Percentiles rank a stretch among this genome's conserved stretches.
Evolutionary conservation across 257 asterid species (phyloP).

Genomic region (Apocynum venetum): DNA sequence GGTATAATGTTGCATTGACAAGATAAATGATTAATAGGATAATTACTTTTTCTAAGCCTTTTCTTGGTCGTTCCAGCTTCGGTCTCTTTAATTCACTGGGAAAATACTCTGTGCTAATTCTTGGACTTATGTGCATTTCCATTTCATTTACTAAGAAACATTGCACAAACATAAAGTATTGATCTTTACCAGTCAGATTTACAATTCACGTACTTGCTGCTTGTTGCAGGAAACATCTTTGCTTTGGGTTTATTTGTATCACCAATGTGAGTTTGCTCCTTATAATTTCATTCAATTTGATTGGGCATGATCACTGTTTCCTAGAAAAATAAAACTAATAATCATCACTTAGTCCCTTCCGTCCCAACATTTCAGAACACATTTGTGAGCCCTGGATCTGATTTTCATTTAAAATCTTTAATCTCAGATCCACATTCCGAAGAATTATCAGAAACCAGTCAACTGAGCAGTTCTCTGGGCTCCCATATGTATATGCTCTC

Average conservation of each 20-base stretch:
- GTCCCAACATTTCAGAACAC: background rate
- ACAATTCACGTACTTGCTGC: background rate
- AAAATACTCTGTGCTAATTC: background rate
- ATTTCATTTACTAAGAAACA: conserved; percentile 3
- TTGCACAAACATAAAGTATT: background rate
- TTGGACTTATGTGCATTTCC: background rate
- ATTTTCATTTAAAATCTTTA: conserved; percentile 4
- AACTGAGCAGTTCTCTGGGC: conserved; percentile 75
- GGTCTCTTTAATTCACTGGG: background rate
- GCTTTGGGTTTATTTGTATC: conserved; percentile 77
- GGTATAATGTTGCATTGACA: background rate
- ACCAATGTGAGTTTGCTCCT: conserved; percentile 57
- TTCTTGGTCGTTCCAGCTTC: background rate
- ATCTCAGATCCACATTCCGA: conserved; percentile 68
- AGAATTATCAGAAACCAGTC: conserved; percentile 58
- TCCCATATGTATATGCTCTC: conserved; percentile 73
- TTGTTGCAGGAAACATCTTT: conserved; percentile 63
- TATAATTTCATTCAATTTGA: background rate
- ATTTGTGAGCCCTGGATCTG: background rate
- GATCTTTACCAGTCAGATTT: background rate
- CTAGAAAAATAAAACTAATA: background rate
- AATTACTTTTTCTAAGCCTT: background rate
- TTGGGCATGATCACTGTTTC: background rate
- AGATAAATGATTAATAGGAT: too few species aligned
- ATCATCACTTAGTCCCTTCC: background rate